Percentiles rank a stretch among this genome's conserved stretches.
These are phyloP conservation scores for Lentithecium fluviatile DNA, from an alignment of 495 filamentous ascomycete genomes.

Conservation along the genomic window DNA sequence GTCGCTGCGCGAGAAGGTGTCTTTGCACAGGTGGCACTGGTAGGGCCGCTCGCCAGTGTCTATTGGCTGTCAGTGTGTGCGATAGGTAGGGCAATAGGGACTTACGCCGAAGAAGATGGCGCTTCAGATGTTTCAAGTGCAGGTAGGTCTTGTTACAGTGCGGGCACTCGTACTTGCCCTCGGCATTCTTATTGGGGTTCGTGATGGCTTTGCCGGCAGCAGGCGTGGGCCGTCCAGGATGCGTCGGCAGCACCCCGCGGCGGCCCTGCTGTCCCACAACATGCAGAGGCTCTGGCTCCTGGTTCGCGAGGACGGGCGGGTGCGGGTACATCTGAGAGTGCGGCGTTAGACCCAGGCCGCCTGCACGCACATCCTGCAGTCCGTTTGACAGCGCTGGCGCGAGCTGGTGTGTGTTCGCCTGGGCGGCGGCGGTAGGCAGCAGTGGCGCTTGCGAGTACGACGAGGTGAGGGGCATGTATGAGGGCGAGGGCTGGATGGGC, in stretches of 20 bases:
- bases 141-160: slow-evolving; percentile 98
- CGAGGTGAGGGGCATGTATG: slow-evolving; percentile 15
- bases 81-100: slow-evolving; percentile 37
- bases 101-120: slow-evolving; percentile 93
- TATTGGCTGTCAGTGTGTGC: slow-evolving; percentile 41
- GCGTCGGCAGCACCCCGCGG: slow-evolving; percentile 84
- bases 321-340: slow-evolving; percentile 30
- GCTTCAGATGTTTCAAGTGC: slow-evolving; percentile 95
- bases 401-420: slow-evolving; percentile 28
- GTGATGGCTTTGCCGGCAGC: slow-evolving; percentile 72
- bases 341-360: slow-evolving; percentile 17
- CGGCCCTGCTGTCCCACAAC: slow-evolving; percentile 91
- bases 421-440: slow-evolving; percentile 17
- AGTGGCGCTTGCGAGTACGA: slow-evolving; percentile 28
- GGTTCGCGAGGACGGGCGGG: slow-evolving; percentile 27
- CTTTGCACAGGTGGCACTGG: slow-evolving; percentile 92
- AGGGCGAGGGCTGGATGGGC: slow-evolving; percentile 34
- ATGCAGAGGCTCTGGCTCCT: slow-evolving; percentile 69
- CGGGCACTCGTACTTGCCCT: slow-evolving; percentile 95
- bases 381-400: slow-evolving; percentile 14
- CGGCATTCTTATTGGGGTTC: slow-evolving; percentile 87
- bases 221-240: slow-evolving; percentile 71
- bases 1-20: slow-evolving; percentile 98
- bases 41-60: slow-evolving; percentile 97
- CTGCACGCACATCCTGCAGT: slow-evolving; percentile 30